Percentiles rank a stretch among this genome's conserved stretches.
Conservation (phyloP, 2,329 filamentous ascomycete species). For the Exophiala dermatitidis region DNA sequence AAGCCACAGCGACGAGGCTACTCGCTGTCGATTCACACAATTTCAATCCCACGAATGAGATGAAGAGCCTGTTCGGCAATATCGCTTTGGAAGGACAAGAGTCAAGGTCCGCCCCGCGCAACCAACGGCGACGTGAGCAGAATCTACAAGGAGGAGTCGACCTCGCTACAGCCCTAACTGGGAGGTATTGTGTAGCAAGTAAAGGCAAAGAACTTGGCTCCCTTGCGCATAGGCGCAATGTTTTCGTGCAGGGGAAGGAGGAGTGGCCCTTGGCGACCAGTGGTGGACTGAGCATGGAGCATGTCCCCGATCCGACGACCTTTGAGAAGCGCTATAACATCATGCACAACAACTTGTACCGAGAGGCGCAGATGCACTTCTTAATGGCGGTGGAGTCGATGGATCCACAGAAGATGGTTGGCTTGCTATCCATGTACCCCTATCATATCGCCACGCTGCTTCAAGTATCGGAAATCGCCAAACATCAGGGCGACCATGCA, state of each 20-base stretch:
- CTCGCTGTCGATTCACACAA: conserved; percentile 61
- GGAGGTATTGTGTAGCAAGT: conserved; percentile 47
- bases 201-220: conserved; percentile 61
- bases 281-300: conserved; percentile 76
- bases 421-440: conserved; percentile 65
- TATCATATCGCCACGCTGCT: conserved; percentile 93
- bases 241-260: conserved; percentile 79
- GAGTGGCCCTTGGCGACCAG: conserved; percentile 75
- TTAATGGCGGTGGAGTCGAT: conserved; percentile 70
- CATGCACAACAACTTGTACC: conserved; percentile 66
- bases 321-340: conserved; percentile 69
- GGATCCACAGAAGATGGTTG: conserved; percentile 75
- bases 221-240: conserved; percentile 66
- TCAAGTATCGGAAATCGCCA: conserved; percentile 85
- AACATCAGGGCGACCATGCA: conserved; percentile 81
- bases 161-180: conserved; percentile 50
- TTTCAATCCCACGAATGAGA: conserved; percentile 83
- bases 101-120: conserved; percentile 41
- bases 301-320: conserved; percentile 49
- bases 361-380: conserved; percentile 67
- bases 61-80: conserved; percentile 67
- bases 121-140: conserved; percentile 48
- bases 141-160: conserved; percentile 47
- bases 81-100: conserved; percentile 55
- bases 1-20: conserved; percentile 46